Percentiles rank a stretch among this genome's conserved stretches.
Evolutionary conservation across 2,329 filamentous ascomycete genomes (phyloP).

Genomic region (Penicillium capsulatum): DNA sequence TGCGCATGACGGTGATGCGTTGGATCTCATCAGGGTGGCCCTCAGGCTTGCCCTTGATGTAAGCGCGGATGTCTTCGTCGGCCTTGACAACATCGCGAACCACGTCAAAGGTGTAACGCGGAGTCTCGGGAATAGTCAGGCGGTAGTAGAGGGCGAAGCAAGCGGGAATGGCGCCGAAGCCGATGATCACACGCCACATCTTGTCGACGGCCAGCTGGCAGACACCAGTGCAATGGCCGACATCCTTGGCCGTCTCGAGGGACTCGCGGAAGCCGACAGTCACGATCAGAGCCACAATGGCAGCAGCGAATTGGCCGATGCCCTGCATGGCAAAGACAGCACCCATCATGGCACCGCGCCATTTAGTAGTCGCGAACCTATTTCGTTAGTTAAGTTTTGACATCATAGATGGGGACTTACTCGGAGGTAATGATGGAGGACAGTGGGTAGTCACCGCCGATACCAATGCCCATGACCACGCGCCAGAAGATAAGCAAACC

Average conservation of each 20-base stretch:
- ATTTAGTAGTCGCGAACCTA: slow-evolving; percentile 77
- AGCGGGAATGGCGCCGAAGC: slow-evolving; percentile 74
- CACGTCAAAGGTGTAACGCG: slow-evolving; percentile 82
- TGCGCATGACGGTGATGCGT: slow-evolving; percentile 56
- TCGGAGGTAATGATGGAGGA: slow-evolving; percentile 82
- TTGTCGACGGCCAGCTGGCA: slow-evolving; percentile 74
- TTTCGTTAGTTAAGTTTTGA: background rate
- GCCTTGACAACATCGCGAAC: slow-evolving; percentile 70
- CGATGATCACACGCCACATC: slow-evolving; percentile 81
- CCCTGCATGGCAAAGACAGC: slow-evolving; percentile 85
- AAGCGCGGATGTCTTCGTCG: slow-evolving; percentile 68
- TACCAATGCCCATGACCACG: slow-evolving; percentile 73
- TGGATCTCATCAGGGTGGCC: slow-evolving; percentile 63
- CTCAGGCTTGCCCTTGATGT: slow-evolving; percentile 61
- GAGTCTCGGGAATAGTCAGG: slow-evolving; percentile 81
- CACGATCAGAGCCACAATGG: slow-evolving; percentile 71
- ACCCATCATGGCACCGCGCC: slow-evolving; percentile 83
- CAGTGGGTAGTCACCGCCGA: slow-evolving; percentile 78
- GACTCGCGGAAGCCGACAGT: slow-evolving; percentile 66
- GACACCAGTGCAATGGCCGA: slow-evolving; percentile 55
- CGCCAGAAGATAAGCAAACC: slow-evolving; percentile 69
- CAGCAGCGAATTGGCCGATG: slow-evolving; percentile 71
- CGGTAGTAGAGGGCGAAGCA: slow-evolving; percentile 81
- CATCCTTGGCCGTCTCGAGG: slow-evolving; percentile 50
- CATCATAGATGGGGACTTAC: too few species aligned